Percentiles rank a stretch among this genome's conserved stretches.
Conservation (phyloP, 352 stramenopile genomes). For the Blastocystis sp. region DNA sequence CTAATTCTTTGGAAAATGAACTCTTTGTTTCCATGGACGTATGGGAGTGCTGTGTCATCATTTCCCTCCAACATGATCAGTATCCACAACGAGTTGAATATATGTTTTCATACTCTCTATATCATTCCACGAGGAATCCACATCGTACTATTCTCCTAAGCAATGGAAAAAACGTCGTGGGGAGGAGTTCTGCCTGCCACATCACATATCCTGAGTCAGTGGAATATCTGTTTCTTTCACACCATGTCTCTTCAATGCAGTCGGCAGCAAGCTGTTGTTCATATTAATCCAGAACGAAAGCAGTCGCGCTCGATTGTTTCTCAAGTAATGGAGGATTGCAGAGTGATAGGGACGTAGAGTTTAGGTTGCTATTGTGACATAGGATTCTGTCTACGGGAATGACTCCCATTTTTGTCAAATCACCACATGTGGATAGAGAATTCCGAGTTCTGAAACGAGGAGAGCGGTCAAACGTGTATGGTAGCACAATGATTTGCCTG, state of each 20-base stretch:
- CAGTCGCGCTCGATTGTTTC: neutral
- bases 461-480: neutral
- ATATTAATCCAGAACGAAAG: neutral
- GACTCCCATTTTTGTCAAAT: neutral
- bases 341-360: conserved; percentile 21
- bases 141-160: neutral
- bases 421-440: neutral
- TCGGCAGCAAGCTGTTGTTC: neutral
- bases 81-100: neutral
- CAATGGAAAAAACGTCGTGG: conserved; percentile 10
- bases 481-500: neutral
- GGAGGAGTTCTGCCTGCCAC: neutral
- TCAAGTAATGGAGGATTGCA: neutral
- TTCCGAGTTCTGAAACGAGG: neutral
- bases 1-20: no score
- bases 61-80: no score
- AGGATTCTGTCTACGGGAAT: neutral
- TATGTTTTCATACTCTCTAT: neutral
- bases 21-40: no score
- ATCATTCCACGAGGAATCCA: neutral
- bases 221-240: neutral
- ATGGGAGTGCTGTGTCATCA: no score
- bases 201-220: conserved; percentile 14
- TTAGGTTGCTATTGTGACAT: neutral
- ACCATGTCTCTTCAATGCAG: conserved; percentile 3